phyloP scores from a whole-genome alignment of 2,329 filamentous ascomycete species.

The Pseudohalonectria lignicola region DNA sequence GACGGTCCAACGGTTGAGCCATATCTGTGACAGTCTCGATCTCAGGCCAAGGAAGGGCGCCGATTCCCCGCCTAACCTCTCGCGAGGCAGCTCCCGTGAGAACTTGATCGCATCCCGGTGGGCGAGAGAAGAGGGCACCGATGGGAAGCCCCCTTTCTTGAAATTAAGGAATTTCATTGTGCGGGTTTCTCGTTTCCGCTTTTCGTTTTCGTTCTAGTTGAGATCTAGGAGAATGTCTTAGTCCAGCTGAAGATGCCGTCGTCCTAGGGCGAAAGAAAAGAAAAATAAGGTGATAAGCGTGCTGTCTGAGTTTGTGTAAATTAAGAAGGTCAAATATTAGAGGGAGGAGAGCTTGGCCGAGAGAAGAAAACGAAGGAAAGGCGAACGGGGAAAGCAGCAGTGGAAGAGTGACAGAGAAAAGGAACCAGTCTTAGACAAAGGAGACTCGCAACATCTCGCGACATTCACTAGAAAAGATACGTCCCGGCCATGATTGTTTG shows the following conservation, averaged over 20 bases:
- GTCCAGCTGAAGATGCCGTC: slow-evolving; percentile 5
- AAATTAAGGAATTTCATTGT: slow-evolving; percentile 13
- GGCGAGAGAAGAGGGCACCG: slow-evolving; percentile 18
- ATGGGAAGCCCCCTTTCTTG: slow-evolving; percentile 15
- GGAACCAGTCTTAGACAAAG: not conserved
- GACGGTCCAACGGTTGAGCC: slow-evolving; percentile 96
- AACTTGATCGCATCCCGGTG: slow-evolving; percentile 22
- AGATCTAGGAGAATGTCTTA: slow-evolving; percentile 2
- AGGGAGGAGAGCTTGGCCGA: not conserved
- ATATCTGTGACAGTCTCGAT: slow-evolving; percentile 85
- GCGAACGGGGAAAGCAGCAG: not conserved
- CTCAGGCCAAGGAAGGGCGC: slow-evolving; percentile 83
- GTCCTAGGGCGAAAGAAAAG: not conserved
- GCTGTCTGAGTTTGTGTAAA: slow-evolving; percentile 2
- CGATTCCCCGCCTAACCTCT: slow-evolving; percentile 45
- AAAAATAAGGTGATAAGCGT: not conserved
- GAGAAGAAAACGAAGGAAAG: slow-evolving; percentile 3
- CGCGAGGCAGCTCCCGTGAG: slow-evolving; percentile 17
- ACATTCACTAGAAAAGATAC: no score
- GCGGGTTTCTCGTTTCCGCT: not conserved
- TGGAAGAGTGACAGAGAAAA: not conserved
- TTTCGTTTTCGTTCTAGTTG: not conserved
- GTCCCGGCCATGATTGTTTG: no score
- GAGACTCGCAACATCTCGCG: not conserved
- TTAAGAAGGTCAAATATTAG: slow-evolving; percentile 6